These are phyloP conservation scores for Laburnicola sp. DNA, from an alignment of 2,329 filamentous ascomycete species.

Conservation along the genomic window DNA sequence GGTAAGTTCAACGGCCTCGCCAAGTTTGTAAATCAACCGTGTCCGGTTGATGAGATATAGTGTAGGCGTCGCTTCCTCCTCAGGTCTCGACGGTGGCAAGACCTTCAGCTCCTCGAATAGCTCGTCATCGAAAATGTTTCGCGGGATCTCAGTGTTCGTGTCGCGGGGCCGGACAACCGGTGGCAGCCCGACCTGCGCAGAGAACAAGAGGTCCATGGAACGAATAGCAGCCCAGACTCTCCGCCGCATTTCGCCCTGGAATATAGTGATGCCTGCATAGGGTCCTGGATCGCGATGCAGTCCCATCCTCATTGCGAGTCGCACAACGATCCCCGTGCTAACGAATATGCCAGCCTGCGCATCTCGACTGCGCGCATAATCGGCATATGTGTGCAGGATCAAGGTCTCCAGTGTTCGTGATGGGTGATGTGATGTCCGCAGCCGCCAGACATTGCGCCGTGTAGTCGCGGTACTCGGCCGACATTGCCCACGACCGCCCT, in stretches of 20 bases:
- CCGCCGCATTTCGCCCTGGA: slow-evolving; percentile 72
- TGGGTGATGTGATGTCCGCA: slow-evolving; percentile 75
- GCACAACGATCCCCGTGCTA: slow-evolving; percentile 61
- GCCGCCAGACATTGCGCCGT: slow-evolving; percentile 78
- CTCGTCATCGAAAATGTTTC: slow-evolving; percentile 81
- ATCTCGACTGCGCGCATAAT: slow-evolving; percentile 73
- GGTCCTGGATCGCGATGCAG: slow-evolving; percentile 78
- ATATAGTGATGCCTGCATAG: slow-evolving; percentile 71
- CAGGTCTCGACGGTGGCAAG: slow-evolving; percentile 68
- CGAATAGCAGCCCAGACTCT: slow-evolving; percentile 69
- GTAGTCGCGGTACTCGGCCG: slow-evolving; percentile 64
- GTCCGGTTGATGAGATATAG: slow-evolving; percentile 78
- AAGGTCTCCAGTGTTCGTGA: slow-evolving; percentile 78
- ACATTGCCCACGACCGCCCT: slow-evolving; percentile 59
- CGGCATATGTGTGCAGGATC: slow-evolving; percentile 73
- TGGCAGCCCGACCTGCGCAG: slow-evolving; percentile 66
- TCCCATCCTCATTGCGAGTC: slow-evolving; percentile 71
- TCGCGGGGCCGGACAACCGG: slow-evolving; percentile 73
- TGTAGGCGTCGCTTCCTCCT: slow-evolving; percentile 72
- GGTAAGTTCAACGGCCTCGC: slow-evolving; percentile 69
- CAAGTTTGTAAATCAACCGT: slow-evolving; percentile 68
- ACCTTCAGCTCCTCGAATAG: slow-evolving; percentile 69
- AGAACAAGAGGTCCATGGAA: slow-evolving; percentile 75
- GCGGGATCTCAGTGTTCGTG: slow-evolving; percentile 73
- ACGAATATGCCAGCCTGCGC: slow-evolving; percentile 69